Evolutionary conservation across 805 yeast genomes (phyloP).

Genomic region (Cyberlindnera amylophila): DNA sequence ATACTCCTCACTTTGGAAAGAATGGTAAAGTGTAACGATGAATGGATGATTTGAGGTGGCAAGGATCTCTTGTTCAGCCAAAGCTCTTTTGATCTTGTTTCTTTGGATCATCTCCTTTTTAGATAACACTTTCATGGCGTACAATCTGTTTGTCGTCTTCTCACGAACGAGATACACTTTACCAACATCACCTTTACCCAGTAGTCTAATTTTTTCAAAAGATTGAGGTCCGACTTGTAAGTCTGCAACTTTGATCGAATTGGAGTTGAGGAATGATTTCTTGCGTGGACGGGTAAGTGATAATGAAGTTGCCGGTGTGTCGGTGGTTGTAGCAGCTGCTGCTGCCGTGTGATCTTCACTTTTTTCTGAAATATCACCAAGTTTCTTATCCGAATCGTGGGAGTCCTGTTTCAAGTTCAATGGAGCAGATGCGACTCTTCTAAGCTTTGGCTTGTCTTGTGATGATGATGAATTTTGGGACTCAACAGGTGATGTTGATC

Average conservation of each 20-base stretch:
- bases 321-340: too few species aligned
- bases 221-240: slow-evolving; percentile 83
- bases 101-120: slow-evolving; percentile 94
- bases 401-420: slow-evolving; percentile 40
- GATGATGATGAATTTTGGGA: not conserved
- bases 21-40: slow-evolving; percentile 92
- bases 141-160: slow-evolving; percentile 65
- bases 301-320: slow-evolving; percentile 8
- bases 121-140: slow-evolving; percentile 88
- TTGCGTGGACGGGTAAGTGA: slow-evolving; percentile 36
- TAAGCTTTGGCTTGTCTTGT: slow-evolving; percentile 34
- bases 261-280: slow-evolving; percentile 52
- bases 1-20: slow-evolving; percentile 91
- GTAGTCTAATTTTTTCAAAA: slow-evolving; percentile 82
- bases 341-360: too few species aligned
- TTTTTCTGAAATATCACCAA: slow-evolving; percentile 17
- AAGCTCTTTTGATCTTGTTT: slow-evolving; percentile 88
- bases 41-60: slow-evolving; percentile 97
- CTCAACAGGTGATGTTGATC: not conserved
- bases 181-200: slow-evolving; percentile 98
- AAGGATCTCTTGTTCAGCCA: slow-evolving; percentile 94
- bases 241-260: slow-evolving; percentile 67
- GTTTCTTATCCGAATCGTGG: slow-evolving; percentile 23
- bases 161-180: slow-evolving; percentile 91
- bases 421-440: slow-evolving; percentile 87